Evolutionary conservation across 1,284 basidiomycete species (phyloP).

Genomic region (Hypsizygus ulmarius): DNA sequence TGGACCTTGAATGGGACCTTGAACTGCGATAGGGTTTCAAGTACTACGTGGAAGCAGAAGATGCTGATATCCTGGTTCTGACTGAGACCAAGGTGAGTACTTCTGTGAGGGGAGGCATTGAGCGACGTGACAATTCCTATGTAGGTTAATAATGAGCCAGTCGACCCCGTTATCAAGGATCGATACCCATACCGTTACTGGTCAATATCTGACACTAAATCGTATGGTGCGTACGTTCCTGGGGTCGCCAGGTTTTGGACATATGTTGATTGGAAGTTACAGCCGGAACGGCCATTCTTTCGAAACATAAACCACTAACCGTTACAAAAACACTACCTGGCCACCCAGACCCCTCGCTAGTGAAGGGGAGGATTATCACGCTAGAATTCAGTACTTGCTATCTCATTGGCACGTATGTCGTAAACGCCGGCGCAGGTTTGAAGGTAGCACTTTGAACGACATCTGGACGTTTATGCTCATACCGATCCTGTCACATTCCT

Average conservation of each 20-base stretch:
- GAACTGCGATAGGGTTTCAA: constrained; percentile 63
- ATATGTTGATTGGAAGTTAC: neutral
- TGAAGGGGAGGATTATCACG: constrained; percentile 79
- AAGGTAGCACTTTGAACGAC: constrained; percentile 48
- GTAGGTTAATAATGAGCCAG: constrained; percentile 66
- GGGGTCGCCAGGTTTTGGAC: neutral
- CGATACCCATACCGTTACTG: constrained; percentile 73
- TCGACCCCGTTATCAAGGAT: constrained; percentile 51
- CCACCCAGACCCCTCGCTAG: constrained; percentile 58
- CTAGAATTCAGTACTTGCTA: constrained; percentile 75
- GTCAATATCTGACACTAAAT: constrained; percentile 73
- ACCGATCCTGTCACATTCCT: neutral
- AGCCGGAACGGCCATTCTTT: constrained; percentile 84
- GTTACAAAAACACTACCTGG: constrained; percentile 68
- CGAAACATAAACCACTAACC: constrained; percentile 73
- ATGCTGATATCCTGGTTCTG: constrained; percentile 76
- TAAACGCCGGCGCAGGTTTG: constrained; percentile 80
- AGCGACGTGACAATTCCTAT: neutral
- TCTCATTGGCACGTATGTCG: constrained; percentile 81
- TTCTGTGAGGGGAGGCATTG: neutral
- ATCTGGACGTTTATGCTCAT: neutral
- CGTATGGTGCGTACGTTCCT: constrained; percentile 55
- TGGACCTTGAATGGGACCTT: no score
- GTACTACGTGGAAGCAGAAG: constrained; percentile 76
- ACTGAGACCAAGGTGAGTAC: constrained; percentile 75